Evolutionary conservation across 2,329 filamentous ascomycete genomes (phyloP).

Genomic region (Fusarium decemcellulare): DNA sequence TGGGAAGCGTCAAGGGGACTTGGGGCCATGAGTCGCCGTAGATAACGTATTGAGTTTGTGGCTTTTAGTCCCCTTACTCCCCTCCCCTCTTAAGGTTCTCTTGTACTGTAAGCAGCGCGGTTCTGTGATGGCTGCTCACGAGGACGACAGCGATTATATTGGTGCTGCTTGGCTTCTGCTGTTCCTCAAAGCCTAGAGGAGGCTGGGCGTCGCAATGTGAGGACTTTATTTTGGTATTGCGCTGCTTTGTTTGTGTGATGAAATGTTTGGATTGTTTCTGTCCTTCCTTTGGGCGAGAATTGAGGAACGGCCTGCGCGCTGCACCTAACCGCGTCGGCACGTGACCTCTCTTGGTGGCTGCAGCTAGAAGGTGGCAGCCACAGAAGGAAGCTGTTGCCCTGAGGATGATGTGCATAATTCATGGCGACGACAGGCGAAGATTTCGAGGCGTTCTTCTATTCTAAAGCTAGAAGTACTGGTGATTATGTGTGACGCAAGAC

Average conservation of each 20-base stretch:
- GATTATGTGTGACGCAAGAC: too few relatives aligned
- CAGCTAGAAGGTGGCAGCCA: not conserved
- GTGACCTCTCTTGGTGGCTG: not conserved
- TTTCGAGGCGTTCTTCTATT: too few relatives aligned
- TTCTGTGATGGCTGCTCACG: not conserved
- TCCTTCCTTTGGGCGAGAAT: too few relatives aligned
- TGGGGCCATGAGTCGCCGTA: not conserved
- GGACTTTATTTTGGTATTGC: too few relatives aligned
- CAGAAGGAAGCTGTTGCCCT: not conserved
- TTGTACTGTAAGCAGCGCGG: not conserved
- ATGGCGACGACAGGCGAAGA: too few relatives aligned
- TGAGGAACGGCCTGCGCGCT: not conserved
- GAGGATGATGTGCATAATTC: conserved; percentile 1
- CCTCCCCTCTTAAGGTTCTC: not conserved
- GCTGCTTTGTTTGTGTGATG: too few relatives aligned
- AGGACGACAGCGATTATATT: too few relatives aligned
- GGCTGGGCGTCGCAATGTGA: too few relatives aligned
- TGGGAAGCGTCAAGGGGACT: not conserved
- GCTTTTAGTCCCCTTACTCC: not conserved
- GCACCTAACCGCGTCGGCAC: not conserved
- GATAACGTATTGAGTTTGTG: not conserved
- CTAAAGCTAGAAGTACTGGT: too few relatives aligned
- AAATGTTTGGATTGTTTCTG: too few relatives aligned
- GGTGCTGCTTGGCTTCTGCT: too few relatives aligned
- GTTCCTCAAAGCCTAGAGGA: too few relatives aligned